These are phyloP conservation scores for Quercus tomentella DNA, from an alignment of 331 rosid species.

Conservation along the genomic window DNA sequence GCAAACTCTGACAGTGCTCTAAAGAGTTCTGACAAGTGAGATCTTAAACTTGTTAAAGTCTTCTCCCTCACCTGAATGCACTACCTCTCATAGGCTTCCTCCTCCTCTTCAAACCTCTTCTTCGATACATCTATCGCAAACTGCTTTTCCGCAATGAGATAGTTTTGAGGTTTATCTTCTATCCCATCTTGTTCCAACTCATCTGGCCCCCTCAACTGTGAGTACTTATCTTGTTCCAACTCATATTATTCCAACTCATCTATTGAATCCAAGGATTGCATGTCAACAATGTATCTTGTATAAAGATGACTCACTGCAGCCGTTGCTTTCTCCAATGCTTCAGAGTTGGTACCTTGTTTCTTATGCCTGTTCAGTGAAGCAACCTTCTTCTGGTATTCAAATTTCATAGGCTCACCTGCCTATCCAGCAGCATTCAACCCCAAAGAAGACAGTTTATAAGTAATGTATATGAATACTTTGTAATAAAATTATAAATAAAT, in stretches of 20 bases:
- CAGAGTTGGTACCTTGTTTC: too few relatives aligned
- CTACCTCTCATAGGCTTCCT: conserved; percentile 49
- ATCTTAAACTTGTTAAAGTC: conserved; percentile 58
- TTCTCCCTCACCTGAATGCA: conserved; percentile 81
- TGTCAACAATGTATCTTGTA: conserved; percentile 91
- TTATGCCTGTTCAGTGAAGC: too few relatives aligned
- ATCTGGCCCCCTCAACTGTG: background rate
- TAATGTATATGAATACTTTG: background rate
- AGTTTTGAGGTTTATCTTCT: conserved; percentile 34
- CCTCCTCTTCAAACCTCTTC: conserved; percentile 69
- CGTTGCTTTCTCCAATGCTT: conserved; percentile 65
- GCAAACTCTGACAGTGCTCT: conserved; percentile 62
- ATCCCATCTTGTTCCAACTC: conserved; percentile 39
- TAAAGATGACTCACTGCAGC: conserved; percentile 91
- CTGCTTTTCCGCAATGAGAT: conserved; percentile 58
- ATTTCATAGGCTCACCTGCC: conserved; percentile 96
- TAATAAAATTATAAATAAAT: background rate
- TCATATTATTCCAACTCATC: conserved; percentile 56
- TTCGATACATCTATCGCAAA: conserved; percentile 42
- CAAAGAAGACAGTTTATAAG: conserved; percentile 9
- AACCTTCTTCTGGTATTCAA: conserved; percentile 61
- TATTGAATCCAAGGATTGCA: conserved; percentile 98
- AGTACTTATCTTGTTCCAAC: conserved; percentile 27
- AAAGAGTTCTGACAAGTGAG: conserved; percentile 78
- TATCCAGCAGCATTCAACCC: conserved; percentile 33